Conservation (phyloP, 805 yeast species). For the Helenozyma baotianmanensis region DNA sequence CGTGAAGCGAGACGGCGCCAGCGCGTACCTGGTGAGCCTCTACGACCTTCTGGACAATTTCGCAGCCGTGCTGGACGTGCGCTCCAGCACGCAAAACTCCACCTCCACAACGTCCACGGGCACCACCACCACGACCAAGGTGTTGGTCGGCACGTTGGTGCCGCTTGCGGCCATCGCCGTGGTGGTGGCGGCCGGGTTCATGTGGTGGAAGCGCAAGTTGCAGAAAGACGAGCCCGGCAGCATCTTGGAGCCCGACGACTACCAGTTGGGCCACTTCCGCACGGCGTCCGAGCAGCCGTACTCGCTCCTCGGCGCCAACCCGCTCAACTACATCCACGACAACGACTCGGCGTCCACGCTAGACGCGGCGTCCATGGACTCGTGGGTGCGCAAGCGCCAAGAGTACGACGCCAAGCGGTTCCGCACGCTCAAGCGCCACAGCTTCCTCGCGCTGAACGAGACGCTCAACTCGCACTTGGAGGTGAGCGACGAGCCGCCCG, state of each 20-base stretch:
- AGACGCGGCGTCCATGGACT: conserved; percentile 46
- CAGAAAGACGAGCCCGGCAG: conserved; percentile 3
- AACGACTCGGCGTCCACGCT: conserved; percentile 35
- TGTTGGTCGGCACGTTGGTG: conserved; percentile 35
- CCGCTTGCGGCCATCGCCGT: conserved; percentile 25
- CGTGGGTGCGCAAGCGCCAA: conserved; percentile 50
- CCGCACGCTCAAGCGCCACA: conserved; percentile 14
- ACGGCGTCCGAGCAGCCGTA: conserved; percentile 13
- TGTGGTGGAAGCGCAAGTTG: conserved; percentile 7
- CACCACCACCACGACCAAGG: conserved; percentile 17
- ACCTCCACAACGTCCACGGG: conserved; percentile 11
- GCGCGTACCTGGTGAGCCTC: conserved; percentile 32
- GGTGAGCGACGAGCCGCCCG: not conserved
- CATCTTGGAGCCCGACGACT: conserved; percentile 9
- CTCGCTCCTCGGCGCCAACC: conserved; percentile 8
- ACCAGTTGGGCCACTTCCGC: conserved; percentile 15
- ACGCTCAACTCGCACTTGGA: conserved; percentile 10
- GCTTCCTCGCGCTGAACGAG: conserved; percentile 29
- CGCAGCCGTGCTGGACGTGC: conserved; percentile 23
- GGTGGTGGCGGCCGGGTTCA: conserved; percentile 2
- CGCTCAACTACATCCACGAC: conserved; percentile 8
- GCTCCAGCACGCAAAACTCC: conserved; percentile 20
- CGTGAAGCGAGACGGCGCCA: conserved; percentile 15
- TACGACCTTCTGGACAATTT: conserved; percentile 36
- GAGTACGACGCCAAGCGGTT: conserved; percentile 34